These are phyloP conservation scores for Aspergillus campestris DNA, from an alignment of 495 filamentous ascomycete genomes.

Conservation along the genomic window DNA sequence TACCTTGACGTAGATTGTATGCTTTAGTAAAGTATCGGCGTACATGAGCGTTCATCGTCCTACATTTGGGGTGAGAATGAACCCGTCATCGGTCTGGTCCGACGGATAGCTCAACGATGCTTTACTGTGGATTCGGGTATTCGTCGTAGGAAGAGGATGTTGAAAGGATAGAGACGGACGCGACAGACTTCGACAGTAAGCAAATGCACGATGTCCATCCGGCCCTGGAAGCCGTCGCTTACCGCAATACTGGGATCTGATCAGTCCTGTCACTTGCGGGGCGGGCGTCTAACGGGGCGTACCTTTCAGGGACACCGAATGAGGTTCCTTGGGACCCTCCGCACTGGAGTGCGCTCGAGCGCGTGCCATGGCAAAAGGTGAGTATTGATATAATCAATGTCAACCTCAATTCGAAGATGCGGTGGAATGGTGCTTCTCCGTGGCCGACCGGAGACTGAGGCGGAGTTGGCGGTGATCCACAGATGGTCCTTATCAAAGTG, in stretches of 20 bases:
- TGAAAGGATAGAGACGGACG: conserved; percentile 48
- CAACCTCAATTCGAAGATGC: not conserved
- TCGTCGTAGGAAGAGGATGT: conserved; percentile 46
- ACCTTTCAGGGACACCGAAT: conserved; percentile 82
- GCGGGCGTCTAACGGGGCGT: conserved; percentile 7
- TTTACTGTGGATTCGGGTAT: conserved; percentile 39
- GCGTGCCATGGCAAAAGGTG: conserved; percentile 27
- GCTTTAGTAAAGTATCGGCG: not conserved
- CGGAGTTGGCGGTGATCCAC: not conserved
- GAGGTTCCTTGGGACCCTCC: conserved; percentile 66
- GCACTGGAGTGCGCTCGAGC: conserved; percentile 36
- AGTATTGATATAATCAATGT: not conserved
- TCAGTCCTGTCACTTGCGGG: conserved; percentile 14
- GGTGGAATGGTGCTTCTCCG: not conserved
- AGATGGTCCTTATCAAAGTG: conserved; percentile 17
- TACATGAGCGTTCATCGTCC: conserved; percentile 1
- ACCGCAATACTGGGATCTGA: conserved; percentile 41
- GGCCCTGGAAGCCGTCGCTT: conserved; percentile 10
- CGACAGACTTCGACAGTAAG: conserved; percentile 39
- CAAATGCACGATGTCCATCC: not conserved
- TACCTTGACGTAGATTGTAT: conserved; percentile 36
- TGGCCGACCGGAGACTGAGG: not conserved
- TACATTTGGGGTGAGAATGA: conserved; percentile 55
- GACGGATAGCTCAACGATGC: conserved; percentile 48
- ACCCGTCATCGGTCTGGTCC: conserved; percentile 36